Conservation (phyloP, 768 basidiomycete genomes). For the Phylloporus rhodoxanthus region DNA sequence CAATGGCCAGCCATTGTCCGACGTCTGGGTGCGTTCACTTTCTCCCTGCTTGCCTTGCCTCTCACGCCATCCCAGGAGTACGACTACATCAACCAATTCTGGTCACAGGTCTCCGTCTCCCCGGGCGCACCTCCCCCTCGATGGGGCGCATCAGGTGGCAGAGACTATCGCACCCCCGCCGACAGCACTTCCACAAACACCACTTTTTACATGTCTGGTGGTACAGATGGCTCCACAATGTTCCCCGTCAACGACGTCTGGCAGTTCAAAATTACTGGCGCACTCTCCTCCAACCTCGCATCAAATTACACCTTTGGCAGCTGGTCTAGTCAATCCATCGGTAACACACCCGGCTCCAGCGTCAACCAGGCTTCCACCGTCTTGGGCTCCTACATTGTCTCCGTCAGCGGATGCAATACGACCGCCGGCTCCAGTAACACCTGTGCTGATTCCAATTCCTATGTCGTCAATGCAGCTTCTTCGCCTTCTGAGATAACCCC, state of each 20-base stretch:
- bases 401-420: slow-evolving; percentile 57
- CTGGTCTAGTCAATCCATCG: slow-evolving; percentile 51
- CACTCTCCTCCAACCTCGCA: slow-evolving; percentile 63
- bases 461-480: slow-evolving; percentile 38
- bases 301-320: slow-evolving; percentile 41
- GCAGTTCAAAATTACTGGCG: slow-evolving; percentile 63
- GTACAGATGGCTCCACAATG: slow-evolving; percentile 43
- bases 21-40: slow-evolving; percentile 60
- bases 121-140: slow-evolving; percentile 53
- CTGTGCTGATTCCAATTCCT: slow-evolving; percentile 58
- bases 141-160: slow-evolving; percentile 72
- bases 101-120: slow-evolving; percentile 54
- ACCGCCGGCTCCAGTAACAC: slow-evolving; percentile 34
- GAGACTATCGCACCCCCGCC: slow-evolving; percentile 45
- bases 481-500: slow-evolving; percentile 34
- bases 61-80: slow-evolving; percentile 49
- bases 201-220: slow-evolving; percentile 71
- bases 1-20: slow-evolving; percentile 50
- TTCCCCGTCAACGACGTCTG: slow-evolving; percentile 62
- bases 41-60: neutral
- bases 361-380: slow-evolving; percentile 56
- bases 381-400: slow-evolving; percentile 45
- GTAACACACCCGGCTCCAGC: slow-evolving; percentile 26
- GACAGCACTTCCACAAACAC: slow-evolving; percentile 46
- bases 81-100: slow-evolving; percentile 71